phyloP scores from a whole-genome alignment of 371 early-diverging fungal genomes.

The Funneliformis caledonium region DNA sequence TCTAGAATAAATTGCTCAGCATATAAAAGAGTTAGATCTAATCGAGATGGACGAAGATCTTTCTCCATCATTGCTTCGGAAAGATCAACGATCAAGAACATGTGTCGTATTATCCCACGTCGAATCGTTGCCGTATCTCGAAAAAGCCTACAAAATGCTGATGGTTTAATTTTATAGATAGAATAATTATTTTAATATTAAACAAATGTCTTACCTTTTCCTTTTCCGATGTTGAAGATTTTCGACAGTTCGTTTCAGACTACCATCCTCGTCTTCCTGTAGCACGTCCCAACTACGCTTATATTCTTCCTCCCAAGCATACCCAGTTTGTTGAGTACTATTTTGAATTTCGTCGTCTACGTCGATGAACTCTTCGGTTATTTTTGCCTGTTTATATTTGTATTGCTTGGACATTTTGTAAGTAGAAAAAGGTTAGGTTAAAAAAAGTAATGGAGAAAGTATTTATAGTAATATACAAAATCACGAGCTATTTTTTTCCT shows the following conservation, averaged over 20 bases:
- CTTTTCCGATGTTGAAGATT: constrained; percentile 80
- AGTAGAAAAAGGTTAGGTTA: background rate
- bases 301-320: constrained; percentile 95
- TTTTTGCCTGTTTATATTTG: background rate
- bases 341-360: constrained; percentile 57
- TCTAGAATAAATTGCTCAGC: constrained; percentile 80
- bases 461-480: no score
- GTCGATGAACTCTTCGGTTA: constrained; percentile 54
- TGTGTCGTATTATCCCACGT: constrained; percentile 91
- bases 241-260: constrained; percentile 76
- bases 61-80: constrained; percentile 85
- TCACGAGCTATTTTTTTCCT: no score
- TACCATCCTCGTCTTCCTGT: constrained; percentile 90
- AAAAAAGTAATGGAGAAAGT: no score
- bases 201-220: constrained; percentile 56
- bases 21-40: constrained; percentile 71
- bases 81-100: constrained; percentile 83
- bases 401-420: background rate
- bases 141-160: constrained; percentile 51
- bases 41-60: constrained; percentile 81
- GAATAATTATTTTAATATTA: background rate
- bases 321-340: constrained; percentile 60
- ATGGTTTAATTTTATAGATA: constrained; percentile 1
- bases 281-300: constrained; percentile 95
- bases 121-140: constrained; percentile 84